These are phyloP conservation scores for Phytophthora hibernalis DNA, from an alignment of 352 stramenopile genomes.

Conservation along the genomic window DNA sequence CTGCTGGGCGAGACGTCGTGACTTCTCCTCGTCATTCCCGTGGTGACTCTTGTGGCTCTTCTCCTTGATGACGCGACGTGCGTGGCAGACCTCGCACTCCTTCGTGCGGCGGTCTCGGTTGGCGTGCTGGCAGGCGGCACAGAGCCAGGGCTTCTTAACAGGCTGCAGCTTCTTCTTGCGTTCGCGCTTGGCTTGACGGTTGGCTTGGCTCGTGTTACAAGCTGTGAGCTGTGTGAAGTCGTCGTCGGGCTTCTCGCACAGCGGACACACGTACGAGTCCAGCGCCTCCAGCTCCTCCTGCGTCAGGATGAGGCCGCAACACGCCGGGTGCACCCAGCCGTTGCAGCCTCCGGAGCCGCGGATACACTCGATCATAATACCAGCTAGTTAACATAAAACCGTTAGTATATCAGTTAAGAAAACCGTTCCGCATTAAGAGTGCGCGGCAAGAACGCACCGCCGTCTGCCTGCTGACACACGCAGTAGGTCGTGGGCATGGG, in stretches of 20 bases:
- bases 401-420: constrained; percentile 1
- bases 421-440: background rate
- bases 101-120: constrained; percentile 50
- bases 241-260: constrained; percentile 77
- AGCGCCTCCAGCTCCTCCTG: constrained; percentile 87
- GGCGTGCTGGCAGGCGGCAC: constrained; percentile 48
- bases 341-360: constrained; percentile 90
- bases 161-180: constrained; percentile 49
- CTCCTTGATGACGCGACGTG: constrained; percentile 28
- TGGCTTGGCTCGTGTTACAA: constrained; percentile 81
- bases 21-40: constrained; percentile 39
- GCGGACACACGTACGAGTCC: constrained; percentile 85
- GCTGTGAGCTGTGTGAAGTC: constrained; percentile 71
- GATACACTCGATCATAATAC: constrained; percentile 95
- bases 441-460: constrained; percentile 47
- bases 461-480: constrained; percentile 85
- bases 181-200: constrained; percentile 59
- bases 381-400: constrained; percentile 32
- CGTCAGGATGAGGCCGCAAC: constrained; percentile 88
- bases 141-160: constrained; percentile 51
- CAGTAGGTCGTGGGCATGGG: constrained; percentile 72
- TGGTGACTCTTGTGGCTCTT: constrained; percentile 28
- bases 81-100: constrained; percentile 56
- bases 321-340: constrained; percentile 91
- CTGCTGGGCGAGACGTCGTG: constrained; percentile 18